Conservation (phyloP, 495 filamentous ascomycete species). For the Aspergillus mulundensis region DNA sequence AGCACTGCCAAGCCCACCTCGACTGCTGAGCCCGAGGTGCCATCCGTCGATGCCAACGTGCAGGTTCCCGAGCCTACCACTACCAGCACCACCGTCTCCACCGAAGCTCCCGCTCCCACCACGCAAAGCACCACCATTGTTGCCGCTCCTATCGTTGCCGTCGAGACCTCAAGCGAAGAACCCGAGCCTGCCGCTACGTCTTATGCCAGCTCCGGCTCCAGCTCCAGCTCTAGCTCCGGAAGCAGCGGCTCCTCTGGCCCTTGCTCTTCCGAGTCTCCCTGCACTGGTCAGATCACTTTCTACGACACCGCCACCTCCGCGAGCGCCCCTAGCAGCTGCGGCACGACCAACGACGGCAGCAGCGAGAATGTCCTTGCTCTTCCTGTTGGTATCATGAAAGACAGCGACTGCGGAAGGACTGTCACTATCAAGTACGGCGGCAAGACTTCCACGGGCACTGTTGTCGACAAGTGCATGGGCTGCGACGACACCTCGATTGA, state of each 20-base stretch:
- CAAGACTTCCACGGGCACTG: constrained; percentile 50
- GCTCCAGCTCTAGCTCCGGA: constrained; percentile 13
- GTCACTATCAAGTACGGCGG: constrained; percentile 58
- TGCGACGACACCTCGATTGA: constrained; percentile 49
- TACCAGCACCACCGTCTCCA: background rate
- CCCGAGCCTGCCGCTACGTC: constrained; percentile 3
- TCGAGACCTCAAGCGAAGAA: background rate
- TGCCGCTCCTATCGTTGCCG: background rate
- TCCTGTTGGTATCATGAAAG: constrained; percentile 48
- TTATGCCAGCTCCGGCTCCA: constrained; percentile 6
- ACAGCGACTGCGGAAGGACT: constrained; percentile 62
- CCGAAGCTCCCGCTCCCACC: background rate
- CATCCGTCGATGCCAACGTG: constrained; percentile 2
- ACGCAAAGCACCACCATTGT: background rate
- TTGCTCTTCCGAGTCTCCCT: constrained; percentile 35
- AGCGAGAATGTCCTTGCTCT: constrained; percentile 44
- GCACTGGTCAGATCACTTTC: constrained; percentile 41
- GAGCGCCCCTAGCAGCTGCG: constrained; percentile 42
- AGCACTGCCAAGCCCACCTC: constrained; percentile 11
- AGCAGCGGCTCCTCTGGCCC: constrained; percentile 28
- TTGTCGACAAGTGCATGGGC: constrained; percentile 75
- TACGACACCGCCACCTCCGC: constrained; percentile 41
- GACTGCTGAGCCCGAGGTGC: background rate
- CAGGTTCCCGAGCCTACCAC: constrained; percentile 6
- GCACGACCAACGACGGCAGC: constrained; percentile 38